Conservation (phyloP, 352 stramenopile genomes). For the Plasmopara halstedii region DNA sequence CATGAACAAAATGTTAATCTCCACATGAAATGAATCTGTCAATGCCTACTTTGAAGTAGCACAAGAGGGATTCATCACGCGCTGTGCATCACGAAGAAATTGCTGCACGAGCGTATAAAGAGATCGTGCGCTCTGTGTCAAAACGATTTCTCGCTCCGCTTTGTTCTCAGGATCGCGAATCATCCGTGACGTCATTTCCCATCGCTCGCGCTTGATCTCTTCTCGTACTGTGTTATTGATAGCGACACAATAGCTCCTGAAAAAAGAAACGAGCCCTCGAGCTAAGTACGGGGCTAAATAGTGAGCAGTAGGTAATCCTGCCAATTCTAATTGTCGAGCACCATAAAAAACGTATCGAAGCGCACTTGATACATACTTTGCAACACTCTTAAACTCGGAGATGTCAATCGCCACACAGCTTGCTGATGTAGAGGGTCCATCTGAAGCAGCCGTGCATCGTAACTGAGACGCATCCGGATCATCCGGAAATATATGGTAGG, state of each 20-base stretch:
- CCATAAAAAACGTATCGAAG: constrained; percentile 79
- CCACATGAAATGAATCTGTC: background rate
- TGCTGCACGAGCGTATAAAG: constrained; percentile 81
- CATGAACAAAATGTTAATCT: constrained; percentile 5
- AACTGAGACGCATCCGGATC: constrained; percentile 24
- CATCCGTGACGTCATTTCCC: constrained; percentile 62
- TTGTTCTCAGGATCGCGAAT: constrained; percentile 69
- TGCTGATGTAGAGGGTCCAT: constrained; percentile 2
- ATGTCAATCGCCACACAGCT: constrained; percentile 52
- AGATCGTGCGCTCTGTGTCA: constrained; percentile 67
- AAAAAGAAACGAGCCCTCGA: constrained; percentile 45
- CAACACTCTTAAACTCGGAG: constrained; percentile 67
- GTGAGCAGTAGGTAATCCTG: constrained; percentile 63
- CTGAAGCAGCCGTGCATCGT: constrained; percentile 11
- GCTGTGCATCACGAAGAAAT: constrained; percentile 68
- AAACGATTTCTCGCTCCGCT: constrained; percentile 61
- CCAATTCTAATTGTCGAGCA: constrained; percentile 66
- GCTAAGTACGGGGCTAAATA: constrained; percentile 63
- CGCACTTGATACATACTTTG: constrained; percentile 65
- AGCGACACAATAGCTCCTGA: constrained; percentile 55
- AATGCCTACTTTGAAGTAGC: constrained; percentile 57
- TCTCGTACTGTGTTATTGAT: constrained; percentile 62
- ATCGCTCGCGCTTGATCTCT: constrained; percentile 79
- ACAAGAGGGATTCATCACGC: constrained; percentile 73
- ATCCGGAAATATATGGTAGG: constrained; percentile 67